phyloP scores from a whole-genome alignment of 129 eudicot genomes.

The Flaveria bidentis region DNA sequence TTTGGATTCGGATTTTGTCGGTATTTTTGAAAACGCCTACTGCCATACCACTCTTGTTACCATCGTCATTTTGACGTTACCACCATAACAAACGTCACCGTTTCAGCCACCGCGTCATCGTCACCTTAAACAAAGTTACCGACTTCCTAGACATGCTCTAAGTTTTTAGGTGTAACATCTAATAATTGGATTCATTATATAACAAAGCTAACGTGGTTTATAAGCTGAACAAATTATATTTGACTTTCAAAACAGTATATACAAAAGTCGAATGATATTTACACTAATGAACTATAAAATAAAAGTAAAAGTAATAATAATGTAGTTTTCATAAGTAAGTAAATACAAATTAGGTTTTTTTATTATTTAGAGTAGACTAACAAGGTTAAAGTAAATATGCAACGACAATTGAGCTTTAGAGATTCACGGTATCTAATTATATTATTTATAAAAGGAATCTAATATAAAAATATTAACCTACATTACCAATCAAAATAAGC shows the following conservation, averaged over 20 bases:
- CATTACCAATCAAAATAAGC: background rate
- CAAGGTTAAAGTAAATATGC: conserved; percentile 12
- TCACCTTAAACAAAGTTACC: too few species aligned
- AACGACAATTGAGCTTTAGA: conserved; percentile 3
- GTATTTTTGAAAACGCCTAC: too few species aligned
- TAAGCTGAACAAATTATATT: too few species aligned
- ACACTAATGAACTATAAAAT: background rate
- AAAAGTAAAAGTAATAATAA: background rate
- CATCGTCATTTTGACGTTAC: background rate
- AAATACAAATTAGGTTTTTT: background rate
- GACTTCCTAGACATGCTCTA: background rate
- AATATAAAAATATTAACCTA: background rate
- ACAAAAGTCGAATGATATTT: too few species aligned
- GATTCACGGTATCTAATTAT: conserved; percentile 17
- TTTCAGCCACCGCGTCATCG: too few species aligned
- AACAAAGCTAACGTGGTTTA: too few species aligned
- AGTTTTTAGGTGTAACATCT: too few species aligned
- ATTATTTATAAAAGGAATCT: background rate
- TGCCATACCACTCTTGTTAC: background rate
- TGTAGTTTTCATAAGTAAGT: background rate
- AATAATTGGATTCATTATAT: too few species aligned
- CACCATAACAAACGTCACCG: background rate
- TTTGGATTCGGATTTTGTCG: too few species aligned
- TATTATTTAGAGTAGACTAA: background rate
- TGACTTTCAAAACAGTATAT: too few species aligned